These are phyloP conservation scores for Neopestalotiopsis clavispora DNA, from an alignment of 2,329 filamentous ascomycete genomes.

Conservation along the genomic window DNA sequence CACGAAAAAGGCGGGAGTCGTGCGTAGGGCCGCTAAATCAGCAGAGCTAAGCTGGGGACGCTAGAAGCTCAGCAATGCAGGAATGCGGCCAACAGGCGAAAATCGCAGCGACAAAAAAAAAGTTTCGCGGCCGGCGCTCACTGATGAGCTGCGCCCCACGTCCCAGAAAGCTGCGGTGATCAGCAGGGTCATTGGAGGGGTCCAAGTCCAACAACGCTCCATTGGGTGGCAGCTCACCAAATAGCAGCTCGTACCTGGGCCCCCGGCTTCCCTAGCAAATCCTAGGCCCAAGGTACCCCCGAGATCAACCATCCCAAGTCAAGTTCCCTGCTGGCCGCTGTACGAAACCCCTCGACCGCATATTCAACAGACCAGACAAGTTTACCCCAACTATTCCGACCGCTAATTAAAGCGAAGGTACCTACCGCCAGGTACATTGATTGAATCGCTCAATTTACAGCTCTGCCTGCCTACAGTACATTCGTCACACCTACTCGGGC, in stretches of 20 bases:
- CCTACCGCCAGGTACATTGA: not conserved
- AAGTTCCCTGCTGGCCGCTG: not conserved
- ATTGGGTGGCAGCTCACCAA: conserved; percentile 14
- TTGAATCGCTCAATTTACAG: conserved; percentile 12
- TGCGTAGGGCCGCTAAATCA: not conserved
- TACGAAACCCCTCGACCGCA: conserved; percentile 15
- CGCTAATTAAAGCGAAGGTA: conserved; percentile 6
- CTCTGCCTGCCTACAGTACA: conserved; percentile 1
- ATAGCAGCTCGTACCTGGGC: conserved; percentile 5
- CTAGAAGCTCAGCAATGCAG: conserved; percentile 2
- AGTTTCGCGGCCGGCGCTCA: not conserved
- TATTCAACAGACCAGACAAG: conserved; percentile 34
- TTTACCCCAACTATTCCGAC: conserved; percentile 40
- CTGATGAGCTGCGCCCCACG: conserved; percentile 6
- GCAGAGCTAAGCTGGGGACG: conserved; percentile 2
- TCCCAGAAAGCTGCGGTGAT: conserved; percentile 17
- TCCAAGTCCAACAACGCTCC: not conserved
- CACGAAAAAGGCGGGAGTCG: conserved; percentile 14
- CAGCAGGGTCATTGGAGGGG: conserved; percentile 20
- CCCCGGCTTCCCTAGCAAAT: conserved; percentile 12
- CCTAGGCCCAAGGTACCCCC: conserved; percentile 23
- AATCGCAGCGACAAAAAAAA: conserved; percentile 11
- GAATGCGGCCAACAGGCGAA: conserved; percentile 8
- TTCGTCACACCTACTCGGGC: not conserved
- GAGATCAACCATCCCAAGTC: conserved; percentile 20